Base-by-base conservation (phyloP, 495 filamentous ascomycete genomes). In the Xylaria cubensis region DNA sequence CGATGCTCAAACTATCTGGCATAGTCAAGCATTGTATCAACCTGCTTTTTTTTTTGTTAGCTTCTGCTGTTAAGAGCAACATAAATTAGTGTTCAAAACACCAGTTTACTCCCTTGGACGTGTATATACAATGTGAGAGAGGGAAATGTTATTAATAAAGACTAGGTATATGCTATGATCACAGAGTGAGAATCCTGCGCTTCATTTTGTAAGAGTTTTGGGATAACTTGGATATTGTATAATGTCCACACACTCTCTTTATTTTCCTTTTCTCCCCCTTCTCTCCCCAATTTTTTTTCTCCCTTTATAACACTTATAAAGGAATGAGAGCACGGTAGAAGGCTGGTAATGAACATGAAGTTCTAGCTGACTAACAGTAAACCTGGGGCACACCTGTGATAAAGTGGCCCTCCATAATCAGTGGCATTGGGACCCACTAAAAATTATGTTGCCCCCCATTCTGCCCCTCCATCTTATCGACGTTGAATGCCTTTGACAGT, bases 381-480 rank as follows among this genome's bases (percentile, higher is more conserved):
- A 29, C 12, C 10, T 26, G 24, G 51, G 44, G 17, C 15, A 48
- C 12, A 17, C 44, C 15, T 42, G 10, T 19, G 7, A 7, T n/a
- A 50, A 50, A n/a, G 46, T 19, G 51, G 51, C 51, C 21, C 42
- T 21, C 63, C 63, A 36, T 29, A 66, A 41, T 44, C 59, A 63
- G 59, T 42, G 13, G 21, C 1, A n/a, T 19, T n/a, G 19, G 13
- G 34, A 41, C 48, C 21, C 64, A 56, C 64, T 34, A 4, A 67
- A 67, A 67, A 48, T 24, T 36, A 62, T 67, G 74, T 74, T 73
- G 73, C 74, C 74, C 75, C 58, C 48, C 55, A 46, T 62, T 56
- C 55, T 9, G 24, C 74, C 74, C 76, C 76, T 73, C 74, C 56
- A 68, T 56, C 39, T 69, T 76, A 62, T 72, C 55, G 55, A 73